Evolutionary conservation across 805 yeast genomes (phyloP).

Genomic region (Saccharomycopsis synnaedendra): DNA sequence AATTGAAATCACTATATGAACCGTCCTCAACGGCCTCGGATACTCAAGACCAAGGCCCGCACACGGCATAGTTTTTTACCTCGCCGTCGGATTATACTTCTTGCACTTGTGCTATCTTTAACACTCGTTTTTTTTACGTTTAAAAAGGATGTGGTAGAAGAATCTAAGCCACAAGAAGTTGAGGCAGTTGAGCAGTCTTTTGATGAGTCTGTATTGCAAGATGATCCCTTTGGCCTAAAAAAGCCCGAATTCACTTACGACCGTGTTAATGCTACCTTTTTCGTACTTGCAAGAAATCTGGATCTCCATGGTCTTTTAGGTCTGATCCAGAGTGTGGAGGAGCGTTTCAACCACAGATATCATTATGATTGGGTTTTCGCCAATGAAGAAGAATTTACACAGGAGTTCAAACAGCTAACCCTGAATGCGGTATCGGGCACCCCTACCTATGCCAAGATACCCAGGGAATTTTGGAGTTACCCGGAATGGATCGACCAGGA

Average conservation of each 20-base stretch:
- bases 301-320: constrained; percentile 52
- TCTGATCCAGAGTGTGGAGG: constrained; percentile 72
- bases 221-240: no score
- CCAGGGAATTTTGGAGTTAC: constrained; percentile 34
- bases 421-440: constrained; percentile 28
- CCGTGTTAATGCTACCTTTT: constrained; percentile 68
- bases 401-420: constrained; percentile 26
- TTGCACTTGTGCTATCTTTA: no score
- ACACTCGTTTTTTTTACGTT: no score
- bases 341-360: constrained; percentile 70
- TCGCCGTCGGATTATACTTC: no score
- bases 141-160: no score
- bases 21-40: no score
- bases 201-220: neutral
- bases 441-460: constrained; percentile 31
- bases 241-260: constrained; percentile 18
- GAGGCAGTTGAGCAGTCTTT: neutral
- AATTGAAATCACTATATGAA: no score
- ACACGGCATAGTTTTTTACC: no score
- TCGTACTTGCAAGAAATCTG: constrained; percentile 62
- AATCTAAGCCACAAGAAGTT: neutral
- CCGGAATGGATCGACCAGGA: constrained; percentile 32
- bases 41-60: no score
- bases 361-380: constrained; percentile 86
- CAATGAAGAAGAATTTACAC: constrained; percentile 34